Evolutionary conservation across 2,329 filamentous ascomycete genomes (phyloP).

Genomic region (Trichoderma oligosporum): DNA sequence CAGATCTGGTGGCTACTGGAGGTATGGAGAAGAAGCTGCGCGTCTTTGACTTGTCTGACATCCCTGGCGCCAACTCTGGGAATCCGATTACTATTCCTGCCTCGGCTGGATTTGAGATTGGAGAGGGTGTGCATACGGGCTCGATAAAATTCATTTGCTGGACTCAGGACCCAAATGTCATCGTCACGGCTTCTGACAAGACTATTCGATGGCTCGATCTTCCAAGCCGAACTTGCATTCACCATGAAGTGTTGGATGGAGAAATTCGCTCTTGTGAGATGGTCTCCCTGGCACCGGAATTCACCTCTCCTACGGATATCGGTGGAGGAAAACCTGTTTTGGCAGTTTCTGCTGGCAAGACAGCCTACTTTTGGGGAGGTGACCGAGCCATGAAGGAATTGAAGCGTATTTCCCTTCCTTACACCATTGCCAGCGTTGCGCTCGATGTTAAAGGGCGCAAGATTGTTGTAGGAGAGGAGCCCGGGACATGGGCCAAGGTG

Average conservation of each 20-base stretch:
- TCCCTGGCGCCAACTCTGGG: slow-evolving; percentile 40
- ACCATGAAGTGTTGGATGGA: slow-evolving; percentile 74
- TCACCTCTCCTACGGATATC: slow-evolving; percentile 58
- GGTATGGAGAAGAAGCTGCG: slow-evolving; percentile 96
- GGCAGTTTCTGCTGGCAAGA: slow-evolving; percentile 90
- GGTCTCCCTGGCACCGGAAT: slow-evolving; percentile 60
- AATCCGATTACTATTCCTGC: slow-evolving; percentile 50
- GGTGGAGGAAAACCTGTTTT: slow-evolving; percentile 68
- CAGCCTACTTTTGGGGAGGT: slow-evolving; percentile 87
- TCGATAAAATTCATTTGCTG: slow-evolving; percentile 97
- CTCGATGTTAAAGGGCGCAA: slow-evolving; percentile 77
- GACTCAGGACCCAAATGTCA: slow-evolving; percentile 80
- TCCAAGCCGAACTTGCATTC: slow-evolving; percentile 68
- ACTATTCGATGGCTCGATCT: slow-evolving; percentile 94
- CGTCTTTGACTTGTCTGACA: slow-evolving; percentile 78
- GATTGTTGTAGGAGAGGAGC: slow-evolving; percentile 84
- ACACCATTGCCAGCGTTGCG: slow-evolving; percentile 87
- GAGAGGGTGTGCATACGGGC: slow-evolving; percentile 73
- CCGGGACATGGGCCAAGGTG: slow-evolving; percentile 94
- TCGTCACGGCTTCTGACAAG: slow-evolving; percentile 90
- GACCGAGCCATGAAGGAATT: slow-evolving; percentile 64
- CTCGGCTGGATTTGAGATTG: slow-evolving; percentile 77
- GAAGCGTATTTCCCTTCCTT: slow-evolving; percentile 74
- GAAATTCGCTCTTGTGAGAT: slow-evolving; percentile 91
- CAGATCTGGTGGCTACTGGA: slow-evolving; percentile 85